A percentile compares a stretch with the other conserved stretches of the same genome.
Evolutionary conservation across 164 flowering plant species (phyloP).

Genomic region (Vitis cinerea): DNA sequence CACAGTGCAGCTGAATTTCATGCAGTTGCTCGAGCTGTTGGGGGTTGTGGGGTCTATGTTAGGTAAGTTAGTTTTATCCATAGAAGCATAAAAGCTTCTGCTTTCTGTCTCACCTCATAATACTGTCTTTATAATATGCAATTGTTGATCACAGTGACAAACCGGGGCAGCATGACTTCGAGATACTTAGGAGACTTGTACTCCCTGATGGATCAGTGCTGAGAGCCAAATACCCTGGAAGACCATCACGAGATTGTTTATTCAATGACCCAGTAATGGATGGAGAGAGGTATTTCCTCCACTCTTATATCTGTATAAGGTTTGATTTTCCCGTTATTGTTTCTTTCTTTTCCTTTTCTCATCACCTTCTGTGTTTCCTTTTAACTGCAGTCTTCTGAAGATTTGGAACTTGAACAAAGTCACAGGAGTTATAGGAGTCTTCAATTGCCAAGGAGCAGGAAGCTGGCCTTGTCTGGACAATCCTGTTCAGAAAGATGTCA

Average conservation of each 20-base stretch:
- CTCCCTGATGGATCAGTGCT: conserved; percentile 75
- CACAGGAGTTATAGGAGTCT: conserved; percentile 62
- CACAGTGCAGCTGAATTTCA: conserved; percentile 66
- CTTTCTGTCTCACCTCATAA: neutral
- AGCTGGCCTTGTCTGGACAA: conserved; percentile 48
- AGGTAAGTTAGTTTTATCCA: conserved; percentile 34
- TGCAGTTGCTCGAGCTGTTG: conserved; percentile 69
- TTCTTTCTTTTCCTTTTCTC: neutral
- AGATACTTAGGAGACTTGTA: conserved; percentile 62
- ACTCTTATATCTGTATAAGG: neutral
- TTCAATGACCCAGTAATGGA: conserved; percentile 67
- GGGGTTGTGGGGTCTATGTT: conserved; percentile 65
- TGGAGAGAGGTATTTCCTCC: conserved; percentile 45
- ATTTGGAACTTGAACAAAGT: conserved; percentile 69
- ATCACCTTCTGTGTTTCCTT: neutral
- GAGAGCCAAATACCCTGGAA: conserved; percentile 62
- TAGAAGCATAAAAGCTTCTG: neutral
- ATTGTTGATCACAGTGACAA: conserved; percentile 49
- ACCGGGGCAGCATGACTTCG: conserved; percentile 67
- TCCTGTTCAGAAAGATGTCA: conserved; percentile 12
- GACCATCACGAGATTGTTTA: conserved; percentile 66
- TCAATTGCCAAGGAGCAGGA: conserved; percentile 79
- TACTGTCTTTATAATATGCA: neutral
- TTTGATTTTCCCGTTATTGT: neutral
- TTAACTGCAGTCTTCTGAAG: conserved; percentile 51